Conservation (phyloP, 164 flowering plant species). For the Vitis rupestris region DNA sequence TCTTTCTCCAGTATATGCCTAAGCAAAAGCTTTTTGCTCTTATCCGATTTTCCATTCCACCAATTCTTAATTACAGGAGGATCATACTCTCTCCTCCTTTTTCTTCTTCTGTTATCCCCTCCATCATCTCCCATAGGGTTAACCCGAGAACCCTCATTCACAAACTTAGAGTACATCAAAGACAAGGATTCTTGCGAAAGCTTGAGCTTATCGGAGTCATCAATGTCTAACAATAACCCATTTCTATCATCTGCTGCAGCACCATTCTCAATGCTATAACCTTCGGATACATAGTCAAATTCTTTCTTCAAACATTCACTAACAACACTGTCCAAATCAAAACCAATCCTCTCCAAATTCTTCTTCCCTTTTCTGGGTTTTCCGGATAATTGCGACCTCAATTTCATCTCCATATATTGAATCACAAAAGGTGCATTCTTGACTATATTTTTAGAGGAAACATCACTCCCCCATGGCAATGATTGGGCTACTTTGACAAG, state of each 20-base stretch:
- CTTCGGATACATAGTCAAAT: conserved; percentile 24
- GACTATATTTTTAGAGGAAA: conserved; percentile 62
- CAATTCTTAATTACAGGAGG: conserved; percentile 29
- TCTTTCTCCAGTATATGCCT: conserved; percentile 55
- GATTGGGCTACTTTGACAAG: conserved; percentile 65
- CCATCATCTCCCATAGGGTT: conserved; percentile 19
- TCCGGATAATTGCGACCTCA: conserved; percentile 20
- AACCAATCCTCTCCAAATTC: conserved; percentile 11
- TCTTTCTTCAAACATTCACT: conserved; percentile 44
- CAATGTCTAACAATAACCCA: background rate
- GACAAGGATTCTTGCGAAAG: conserved; percentile 54
- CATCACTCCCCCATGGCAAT: conserved; percentile 89
- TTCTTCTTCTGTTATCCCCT: conserved; percentile 13
- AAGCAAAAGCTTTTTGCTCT: conserved; percentile 52
- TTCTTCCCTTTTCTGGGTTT: conserved; percentile 24
- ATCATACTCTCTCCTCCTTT: conserved; percentile 19
- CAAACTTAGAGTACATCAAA: conserved; percentile 35
- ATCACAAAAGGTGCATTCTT: conserved; percentile 61
- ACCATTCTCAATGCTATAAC: conserved; percentile 9
- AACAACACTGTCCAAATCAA: conserved; percentile 43
- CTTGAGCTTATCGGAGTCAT: conserved; percentile 31
- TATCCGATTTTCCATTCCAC: conserved; percentile 66
- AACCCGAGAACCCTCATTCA: conserved; percentile 18
- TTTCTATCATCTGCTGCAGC: conserved; percentile 22
- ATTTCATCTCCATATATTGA: conserved; percentile 73